phyloP scores from a whole-genome alignment of 768 basidiomycete species.

The Fomitopsis pulvina region DNA sequence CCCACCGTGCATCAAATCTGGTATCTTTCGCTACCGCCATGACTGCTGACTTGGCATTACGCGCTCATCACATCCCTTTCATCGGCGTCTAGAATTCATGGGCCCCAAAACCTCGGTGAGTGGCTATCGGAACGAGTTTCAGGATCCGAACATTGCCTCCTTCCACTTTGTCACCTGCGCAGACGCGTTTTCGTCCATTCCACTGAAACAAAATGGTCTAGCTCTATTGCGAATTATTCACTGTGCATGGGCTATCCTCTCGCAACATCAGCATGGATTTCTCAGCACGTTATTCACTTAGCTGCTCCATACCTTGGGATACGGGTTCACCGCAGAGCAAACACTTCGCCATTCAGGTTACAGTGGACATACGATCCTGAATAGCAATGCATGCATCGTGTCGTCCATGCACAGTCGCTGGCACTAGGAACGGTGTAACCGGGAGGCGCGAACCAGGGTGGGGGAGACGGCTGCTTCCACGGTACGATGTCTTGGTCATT shows the following conservation, averaged over 20 bases:
- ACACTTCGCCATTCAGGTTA: neutral
- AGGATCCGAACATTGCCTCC: neutral
- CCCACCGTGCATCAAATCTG: neutral
- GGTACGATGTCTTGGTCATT: conserved; percentile 1
- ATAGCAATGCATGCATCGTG: no score
- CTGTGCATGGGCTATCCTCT: neutral
- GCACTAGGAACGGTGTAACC: neutral
- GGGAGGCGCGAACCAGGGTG: neutral
- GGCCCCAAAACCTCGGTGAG: neutral
- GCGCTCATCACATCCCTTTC: neutral
- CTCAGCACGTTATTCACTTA: neutral
- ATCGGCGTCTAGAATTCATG: neutral
- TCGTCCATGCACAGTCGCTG: neutral
- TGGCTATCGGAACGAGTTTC: neutral
- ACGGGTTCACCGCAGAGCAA: neutral
- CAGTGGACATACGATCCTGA: neutral
- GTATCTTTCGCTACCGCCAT: neutral
- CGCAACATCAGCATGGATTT: neutral
- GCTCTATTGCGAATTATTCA: neutral
- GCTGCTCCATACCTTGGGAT: neutral
- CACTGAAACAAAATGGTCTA: neutral
- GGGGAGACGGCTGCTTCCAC: neutral
- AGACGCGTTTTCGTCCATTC: neutral
- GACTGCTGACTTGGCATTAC: neutral
- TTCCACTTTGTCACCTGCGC: neutral